These are phyloP conservation scores for Aspergillus nanangensis DNA, from an alignment of 495 filamentous ascomycete species.

Conservation along the genomic window DNA sequence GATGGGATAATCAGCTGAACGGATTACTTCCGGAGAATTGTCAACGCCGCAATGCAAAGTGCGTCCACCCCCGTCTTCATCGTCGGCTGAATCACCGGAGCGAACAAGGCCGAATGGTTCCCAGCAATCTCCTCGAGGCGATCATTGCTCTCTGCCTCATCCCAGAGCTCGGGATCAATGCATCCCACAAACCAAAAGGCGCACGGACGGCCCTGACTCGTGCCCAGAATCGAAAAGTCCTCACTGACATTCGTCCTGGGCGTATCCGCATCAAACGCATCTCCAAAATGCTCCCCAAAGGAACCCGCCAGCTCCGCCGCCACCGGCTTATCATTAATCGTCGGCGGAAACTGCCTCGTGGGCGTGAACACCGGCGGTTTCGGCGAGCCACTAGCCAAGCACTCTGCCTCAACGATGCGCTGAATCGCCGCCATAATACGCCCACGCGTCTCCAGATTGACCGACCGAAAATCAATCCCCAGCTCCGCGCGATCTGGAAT, in stretches of 20 bases:
- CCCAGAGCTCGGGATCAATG: constrained; percentile 39
- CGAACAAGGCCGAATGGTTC: constrained; percentile 61
- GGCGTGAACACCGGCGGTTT: constrained; percentile 38
- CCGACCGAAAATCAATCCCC: constrained; percentile 41
- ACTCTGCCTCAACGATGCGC: constrained; percentile 50
- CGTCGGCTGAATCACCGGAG: constrained; percentile 60
- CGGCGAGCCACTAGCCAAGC: constrained; percentile 41
- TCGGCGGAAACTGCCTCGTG: constrained; percentile 42
- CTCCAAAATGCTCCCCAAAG: constrained; percentile 37
- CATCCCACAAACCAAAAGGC: constrained; percentile 47
- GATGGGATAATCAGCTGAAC: too few relatives aligned
- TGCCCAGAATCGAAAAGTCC: constrained; percentile 42
- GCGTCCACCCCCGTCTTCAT: constrained; percentile 53
- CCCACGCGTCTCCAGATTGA: constrained; percentile 34
- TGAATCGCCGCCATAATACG: constrained; percentile 34
- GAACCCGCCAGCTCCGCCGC: constrained; percentile 24
- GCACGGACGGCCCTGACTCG: constrained; percentile 29
- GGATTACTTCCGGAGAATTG: constrained; percentile 24
- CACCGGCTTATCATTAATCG: constrained; percentile 31
- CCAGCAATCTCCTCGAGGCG: constrained; percentile 28
- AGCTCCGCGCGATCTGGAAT: constrained; percentile 46
- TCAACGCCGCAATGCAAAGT: constrained; percentile 53
- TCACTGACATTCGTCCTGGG: constrained; percentile 38
- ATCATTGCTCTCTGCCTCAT: constrained; percentile 24
- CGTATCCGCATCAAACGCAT: constrained; percentile 34